phyloP scores from a whole-genome alignment of 2,329 filamentous ascomycete species.

The Cladosporium sp. region DNA sequence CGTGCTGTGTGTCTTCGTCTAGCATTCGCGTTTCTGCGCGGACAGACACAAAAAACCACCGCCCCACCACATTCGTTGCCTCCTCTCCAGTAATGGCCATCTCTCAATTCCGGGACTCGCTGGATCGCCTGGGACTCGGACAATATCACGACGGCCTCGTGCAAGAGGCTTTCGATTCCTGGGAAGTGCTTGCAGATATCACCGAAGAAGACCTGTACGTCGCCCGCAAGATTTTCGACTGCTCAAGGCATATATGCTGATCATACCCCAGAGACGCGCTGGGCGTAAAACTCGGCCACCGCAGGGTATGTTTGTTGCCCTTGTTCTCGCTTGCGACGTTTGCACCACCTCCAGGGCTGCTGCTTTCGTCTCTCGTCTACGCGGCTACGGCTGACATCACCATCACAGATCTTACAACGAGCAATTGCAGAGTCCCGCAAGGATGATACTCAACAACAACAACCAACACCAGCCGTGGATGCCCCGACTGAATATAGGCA shows the following conservation, averaged over 20 bases:
- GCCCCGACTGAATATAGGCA: background rate
- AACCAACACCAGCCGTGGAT: background rate
- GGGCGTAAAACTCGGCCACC: conserved; percentile 73
- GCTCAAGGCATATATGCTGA: background rate
- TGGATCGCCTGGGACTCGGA: conserved; percentile 71
- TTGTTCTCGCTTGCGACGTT: conserved; percentile 14
- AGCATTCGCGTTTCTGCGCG: conserved; percentile 1
- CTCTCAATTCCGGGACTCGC: conserved; percentile 58
- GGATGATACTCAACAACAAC: conserved; percentile 48
- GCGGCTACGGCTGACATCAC: background rate
- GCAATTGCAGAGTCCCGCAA: conserved; percentile 67
- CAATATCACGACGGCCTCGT: conserved; percentile 71
- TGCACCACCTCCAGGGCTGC: too few species aligned
- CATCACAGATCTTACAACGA: conserved; percentile 74
- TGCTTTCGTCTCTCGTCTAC: too few species aligned
- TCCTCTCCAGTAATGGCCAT: background rate
- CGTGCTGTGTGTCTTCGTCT: conserved; percentile 1
- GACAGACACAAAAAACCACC: background rate
- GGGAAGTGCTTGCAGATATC: conserved; percentile 78
- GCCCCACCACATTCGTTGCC: conserved; percentile 1
- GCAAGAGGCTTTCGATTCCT: conserved; percentile 77
- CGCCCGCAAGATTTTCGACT: background rate
- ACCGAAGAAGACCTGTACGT: conserved; percentile 76
- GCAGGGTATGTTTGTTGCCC: conserved; percentile 73
- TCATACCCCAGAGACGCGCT: conserved; percentile 56